These are phyloP conservation scores for Diaporthe destruens DNA, from an alignment of 2,329 filamentous ascomycete genomes.

Conservation along the genomic window DNA sequence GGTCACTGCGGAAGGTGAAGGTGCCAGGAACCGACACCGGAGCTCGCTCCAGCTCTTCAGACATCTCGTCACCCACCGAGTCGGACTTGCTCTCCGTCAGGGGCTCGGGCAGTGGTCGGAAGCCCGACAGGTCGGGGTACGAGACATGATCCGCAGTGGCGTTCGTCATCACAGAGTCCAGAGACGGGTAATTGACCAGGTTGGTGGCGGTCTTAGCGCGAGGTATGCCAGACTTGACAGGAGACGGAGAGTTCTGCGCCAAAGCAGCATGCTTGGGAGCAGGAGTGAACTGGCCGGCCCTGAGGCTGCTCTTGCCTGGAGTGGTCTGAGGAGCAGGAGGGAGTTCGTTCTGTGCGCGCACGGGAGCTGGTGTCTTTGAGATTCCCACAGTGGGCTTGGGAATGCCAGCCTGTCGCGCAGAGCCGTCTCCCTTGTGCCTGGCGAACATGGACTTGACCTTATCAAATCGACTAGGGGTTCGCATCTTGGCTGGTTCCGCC, in stretches of 20 bases:
- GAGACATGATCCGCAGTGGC: conserved; percentile 53
- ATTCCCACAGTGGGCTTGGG: conserved; percentile 56
- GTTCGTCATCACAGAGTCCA: conserved; percentile 50
- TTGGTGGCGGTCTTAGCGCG: conserved; percentile 56
- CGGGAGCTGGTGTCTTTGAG: conserved; percentile 62
- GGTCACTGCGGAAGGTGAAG: conserved; percentile 76
- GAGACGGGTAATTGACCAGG: conserved; percentile 50
- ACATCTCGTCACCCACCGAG: conserved; percentile 21
- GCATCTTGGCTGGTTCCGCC: conserved; percentile 52
- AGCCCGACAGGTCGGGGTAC: conserved; percentile 67
- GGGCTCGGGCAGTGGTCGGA: conserved; percentile 47
- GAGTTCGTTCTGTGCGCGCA: conserved; percentile 64
- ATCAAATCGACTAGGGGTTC: conserved; percentile 66
- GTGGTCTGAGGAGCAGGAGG: conserved; percentile 70
- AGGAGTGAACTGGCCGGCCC: conserved; percentile 85
- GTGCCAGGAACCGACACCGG: conserved; percentile 62
- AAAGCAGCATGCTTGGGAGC: conserved; percentile 68
- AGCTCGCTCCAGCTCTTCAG: conserved; percentile 12
- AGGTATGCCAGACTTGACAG: conserved; percentile 63
- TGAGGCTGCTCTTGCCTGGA: conserved; percentile 74
- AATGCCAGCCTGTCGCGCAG: conserved; percentile 61
- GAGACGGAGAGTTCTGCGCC: conserved; percentile 67
- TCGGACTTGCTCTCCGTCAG: conserved; percentile 43
- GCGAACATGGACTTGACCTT: conserved; percentile 71
- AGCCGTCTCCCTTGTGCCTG: conserved; percentile 53